Evolutionary conservation across 441 rosid genomes (phyloP), one percentile per base, ranked within the genome.

Genomic region (Gossypium schwendimanii): DNA sequence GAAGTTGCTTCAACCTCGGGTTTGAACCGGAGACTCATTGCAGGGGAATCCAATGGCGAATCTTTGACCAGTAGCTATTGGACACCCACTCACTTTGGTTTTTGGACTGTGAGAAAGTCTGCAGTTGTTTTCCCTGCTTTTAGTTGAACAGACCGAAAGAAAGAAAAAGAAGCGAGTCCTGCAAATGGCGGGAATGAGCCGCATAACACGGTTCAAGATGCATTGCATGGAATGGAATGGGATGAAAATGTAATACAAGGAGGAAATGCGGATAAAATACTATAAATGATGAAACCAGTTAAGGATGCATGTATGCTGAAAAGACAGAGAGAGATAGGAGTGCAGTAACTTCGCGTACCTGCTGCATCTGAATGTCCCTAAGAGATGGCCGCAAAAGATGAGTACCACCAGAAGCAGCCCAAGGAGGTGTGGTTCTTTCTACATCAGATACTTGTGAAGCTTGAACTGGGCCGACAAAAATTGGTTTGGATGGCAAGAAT

Each of bases 321-420:
- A 4, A 20, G 15, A 57, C 2, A n/a, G n/a, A n/a, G 67, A 18
- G 26, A 10, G 4, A 10, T 2, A 33, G 3, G 52, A 4, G 2
- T 12, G 59, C 55, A 41, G 60, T 15, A 1, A 57, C 50, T 18
- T 59, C 8, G 28, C 69, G n/a, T 63, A 88, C 99, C 97, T 95
- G 96, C 78, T 90, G 99, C 89, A 90, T 84, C 83, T 95, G 99
- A 77, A 95, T 95, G 79, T 93, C 93, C 86, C 97, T 86, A 3
- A 93, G 89, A 71, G 97, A 95, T 50, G 96, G 98, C 26, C 92
- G 90, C 70, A 88, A 84, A 70, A 36, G 77, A 61, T 70, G 92
- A 57, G 97, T 90, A 64, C 88, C 89, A 64, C 88, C 89, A 11
- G 97, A 89, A 70, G 89, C 89, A 80, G 86, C 90, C 99, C 98